These are phyloP conservation scores for Paramecium primaurelia DNA, from an alignment of 73 alveolate species.

Conservation along the genomic window DNA sequence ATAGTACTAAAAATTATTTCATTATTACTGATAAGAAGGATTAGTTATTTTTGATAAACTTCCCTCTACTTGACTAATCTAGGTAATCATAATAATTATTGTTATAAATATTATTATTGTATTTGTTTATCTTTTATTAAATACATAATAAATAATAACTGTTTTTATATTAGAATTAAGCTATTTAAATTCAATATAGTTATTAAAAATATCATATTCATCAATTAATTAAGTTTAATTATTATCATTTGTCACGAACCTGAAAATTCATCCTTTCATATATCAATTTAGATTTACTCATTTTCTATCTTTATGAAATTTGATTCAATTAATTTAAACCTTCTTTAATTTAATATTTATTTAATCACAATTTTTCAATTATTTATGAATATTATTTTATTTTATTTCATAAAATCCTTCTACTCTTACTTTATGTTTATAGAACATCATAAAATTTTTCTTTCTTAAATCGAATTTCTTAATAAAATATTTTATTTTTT, in stretches of 20 bases:
- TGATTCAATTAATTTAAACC: too few relatives aligned
- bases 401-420: too few relatives aligned
- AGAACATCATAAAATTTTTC: too few relatives aligned
- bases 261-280: not conserved
- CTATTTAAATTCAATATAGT: not conserved
- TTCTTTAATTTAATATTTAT: too few relatives aligned
- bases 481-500: too few relatives aligned
- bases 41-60: not conserved
- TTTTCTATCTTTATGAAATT: not conserved
- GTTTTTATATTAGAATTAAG: too few relatives aligned
- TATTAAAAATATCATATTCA: not conserved
- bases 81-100: not conserved
- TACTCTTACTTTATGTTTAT: too few relatives aligned
- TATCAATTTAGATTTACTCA: not conserved
- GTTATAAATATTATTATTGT: not conserved
- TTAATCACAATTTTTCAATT: too few relatives aligned
- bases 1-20: not conserved
- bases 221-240: not conserved
- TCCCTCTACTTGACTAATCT: not conserved
- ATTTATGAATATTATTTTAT: too few relatives aligned
- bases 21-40: not conserved
- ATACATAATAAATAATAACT: not conserved
- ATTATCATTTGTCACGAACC: not conserved
- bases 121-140: not conserved
- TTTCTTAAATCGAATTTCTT: too few relatives aligned